These are phyloP conservation scores for Lobosporangium transversale DNA, from an alignment of 192 early-diverging fungal species.

Conservation along the genomic window DNA sequence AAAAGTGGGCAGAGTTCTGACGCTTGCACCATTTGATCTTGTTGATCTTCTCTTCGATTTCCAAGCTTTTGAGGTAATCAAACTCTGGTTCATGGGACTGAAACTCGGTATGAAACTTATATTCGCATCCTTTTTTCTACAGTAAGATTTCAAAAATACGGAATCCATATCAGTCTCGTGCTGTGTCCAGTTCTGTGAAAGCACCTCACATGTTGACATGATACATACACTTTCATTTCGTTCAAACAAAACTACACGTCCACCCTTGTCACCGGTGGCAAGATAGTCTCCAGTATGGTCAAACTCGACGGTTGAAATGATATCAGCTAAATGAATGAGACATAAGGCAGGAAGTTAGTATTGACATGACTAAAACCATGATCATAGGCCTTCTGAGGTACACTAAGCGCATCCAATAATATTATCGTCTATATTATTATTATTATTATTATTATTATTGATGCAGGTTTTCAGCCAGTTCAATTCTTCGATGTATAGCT, in stretches of 20 bases:
- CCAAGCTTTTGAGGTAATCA: conserved; percentile 98
- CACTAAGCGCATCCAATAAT: no score
- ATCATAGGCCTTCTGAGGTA: no score
- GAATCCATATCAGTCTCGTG: no score
- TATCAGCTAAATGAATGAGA: conserved; percentile 80
- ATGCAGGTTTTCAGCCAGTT: no score
- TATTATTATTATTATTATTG: no score
- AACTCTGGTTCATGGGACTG: conserved; percentile 99
- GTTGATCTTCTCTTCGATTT: conserved; percentile 99
- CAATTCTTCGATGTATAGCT: no score
- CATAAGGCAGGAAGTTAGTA: no score
- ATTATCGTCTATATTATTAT: no score
- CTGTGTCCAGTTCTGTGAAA: no score
- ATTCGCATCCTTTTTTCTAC: conserved; percentile 98
- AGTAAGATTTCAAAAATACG: background rate
- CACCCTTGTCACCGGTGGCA: conserved; percentile 97
- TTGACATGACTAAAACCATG: no score
- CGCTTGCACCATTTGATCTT: conserved; percentile 98
- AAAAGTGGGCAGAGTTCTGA: conserved; percentile 95
- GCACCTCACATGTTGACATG: no score
- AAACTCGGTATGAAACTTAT: conserved; percentile 99
- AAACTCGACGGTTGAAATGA: conserved; percentile 99
- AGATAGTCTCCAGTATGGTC: conserved; percentile 97
- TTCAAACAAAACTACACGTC: conserved; percentile 97
- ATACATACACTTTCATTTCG: conserved; percentile 92